These are phyloP conservation scores for Chlorella sp. DNA, from an alignment of 139 green algal genomes.

Conservation along the genomic window DNA sequence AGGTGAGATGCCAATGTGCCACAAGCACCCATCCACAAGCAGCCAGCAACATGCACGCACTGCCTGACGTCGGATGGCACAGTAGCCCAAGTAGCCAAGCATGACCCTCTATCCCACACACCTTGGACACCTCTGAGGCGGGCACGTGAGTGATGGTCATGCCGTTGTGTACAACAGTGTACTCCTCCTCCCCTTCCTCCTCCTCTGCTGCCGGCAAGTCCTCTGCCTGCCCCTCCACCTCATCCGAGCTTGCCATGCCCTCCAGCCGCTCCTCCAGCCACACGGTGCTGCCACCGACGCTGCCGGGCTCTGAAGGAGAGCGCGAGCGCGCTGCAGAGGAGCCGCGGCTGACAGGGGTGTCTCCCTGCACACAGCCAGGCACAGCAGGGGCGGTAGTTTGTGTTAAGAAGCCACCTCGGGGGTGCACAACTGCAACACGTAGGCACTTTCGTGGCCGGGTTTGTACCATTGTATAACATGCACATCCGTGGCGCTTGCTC, in stretches of 20 bases:
- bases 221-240: not conserved
- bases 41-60: not conserved
- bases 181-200: conserved; percentile 12
- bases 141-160: conserved; percentile 43
- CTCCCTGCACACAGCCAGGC: too few species aligned
- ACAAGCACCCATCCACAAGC: not conserved
- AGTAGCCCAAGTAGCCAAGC: too few species aligned
- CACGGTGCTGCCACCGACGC: not conserved
- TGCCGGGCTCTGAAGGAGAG: not conserved
- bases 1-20: not conserved
- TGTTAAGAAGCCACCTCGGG: too few species aligned
- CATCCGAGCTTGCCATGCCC: too few species aligned
- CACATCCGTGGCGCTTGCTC: not conserved
- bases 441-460: too few species aligned
- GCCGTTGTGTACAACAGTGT: conserved; percentile 35
- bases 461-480: not conserved
- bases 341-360: not conserved
- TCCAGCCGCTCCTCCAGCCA: not conserved
- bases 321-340: not conserved
- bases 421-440: too few species aligned
- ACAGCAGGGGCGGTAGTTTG: too few species aligned
- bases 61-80: too few species aligned
- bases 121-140: conserved; percentile 30
- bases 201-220: not conserved
- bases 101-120: not conserved